These are phyloP conservation scores for Fusarium sp. DNA, from an alignment of 2,329 filamentous ascomycete species.

Conservation along the genomic window DNA sequence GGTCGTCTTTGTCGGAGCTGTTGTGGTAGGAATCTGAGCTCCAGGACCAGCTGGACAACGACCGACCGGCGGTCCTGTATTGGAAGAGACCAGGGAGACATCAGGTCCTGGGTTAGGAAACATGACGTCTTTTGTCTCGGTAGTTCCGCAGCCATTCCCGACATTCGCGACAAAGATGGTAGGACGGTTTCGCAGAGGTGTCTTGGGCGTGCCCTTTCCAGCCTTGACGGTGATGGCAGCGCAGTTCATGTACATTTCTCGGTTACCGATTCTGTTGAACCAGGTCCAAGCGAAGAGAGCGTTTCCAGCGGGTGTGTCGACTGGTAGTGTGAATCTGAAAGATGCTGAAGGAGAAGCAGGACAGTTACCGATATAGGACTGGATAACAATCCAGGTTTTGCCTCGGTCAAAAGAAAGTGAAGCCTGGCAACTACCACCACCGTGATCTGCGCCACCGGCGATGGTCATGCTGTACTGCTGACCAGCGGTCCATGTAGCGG, in stretches of 20 bases:
- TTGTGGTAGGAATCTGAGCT: conserved; percentile 34
- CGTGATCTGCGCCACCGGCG: conserved; percentile 67
- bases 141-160: conserved; percentile 48
- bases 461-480: conserved; percentile 69
- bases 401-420: conserved; percentile 78
- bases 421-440: conserved; percentile 79
- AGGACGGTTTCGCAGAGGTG: conserved; percentile 64
- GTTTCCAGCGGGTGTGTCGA: conserved; percentile 52
- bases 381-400: conserved; percentile 71
- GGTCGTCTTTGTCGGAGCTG: conserved; percentile 14
- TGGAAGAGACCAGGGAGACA: conserved; percentile 51
- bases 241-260: conserved; percentile 89
- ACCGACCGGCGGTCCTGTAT: conserved; percentile 40
- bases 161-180: conserved; percentile 77
- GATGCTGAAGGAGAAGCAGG: conserved; percentile 54
- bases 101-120: conserved; percentile 66
- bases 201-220: conserved; percentile 39
- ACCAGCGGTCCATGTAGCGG: conserved; percentile 71
- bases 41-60: conserved; percentile 29
- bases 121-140: conserved; percentile 63
- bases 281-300: conserved; percentile 79
- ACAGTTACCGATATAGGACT: conserved; percentile 64
- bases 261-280: conserved; percentile 79
- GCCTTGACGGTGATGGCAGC: conserved; percentile 70
- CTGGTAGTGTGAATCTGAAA: conserved; percentile 73